Evolutionary conservation across 371 early-diverging fungal genomes (phyloP), one percentile per base, ranked within the genome.

Genomic region (Rhizomucor pusillus): DNA sequence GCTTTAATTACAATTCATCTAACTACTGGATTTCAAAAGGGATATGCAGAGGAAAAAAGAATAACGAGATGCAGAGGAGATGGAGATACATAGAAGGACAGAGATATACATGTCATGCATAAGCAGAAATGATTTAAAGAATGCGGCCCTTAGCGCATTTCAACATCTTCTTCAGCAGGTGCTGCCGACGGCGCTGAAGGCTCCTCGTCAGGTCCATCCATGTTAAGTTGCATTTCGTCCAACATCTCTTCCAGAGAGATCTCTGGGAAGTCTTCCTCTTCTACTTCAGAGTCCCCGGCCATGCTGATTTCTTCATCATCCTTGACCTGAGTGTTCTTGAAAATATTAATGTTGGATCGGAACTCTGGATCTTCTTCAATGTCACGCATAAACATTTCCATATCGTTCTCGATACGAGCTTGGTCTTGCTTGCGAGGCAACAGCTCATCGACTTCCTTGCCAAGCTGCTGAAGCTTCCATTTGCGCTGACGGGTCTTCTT

Each of bases 301-400:
- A 75, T 77, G 36, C 72, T 69, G 40, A 29, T 7, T 29, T 29
- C 29, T 29, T 51, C 79, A 13, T 79, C 80, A 20, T 73, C 82
- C 12, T 63, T 75, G 6, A 57, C 76, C 62, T 67, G 71, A 34
- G 52, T 39, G 23, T 68, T 60, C 77, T 92, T 95, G 82, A 93
- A 98, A 51, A 97, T 83, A 56, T 97, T 93, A 65, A 97, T 79
- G 63, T 87, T 91, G 47, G 90, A 86, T 59, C 98, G 85, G 64
- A 97, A 83, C 73, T 98, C 97, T 22, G 90, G 82, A 81, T 97
- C 97, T 78, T 95, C 97, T 75, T 98, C 97, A 49, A 98, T 79
- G 73, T 98, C 98, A 59, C 91, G 84, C 85, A 93, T 80, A 79
- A 95, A 95, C 72, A 87, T 56, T 64, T 94, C 95, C 65, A 86